Evolutionary conservation across 257 asterid genomes (phyloP).

Genomic region (Lycium barbarum): DNA sequence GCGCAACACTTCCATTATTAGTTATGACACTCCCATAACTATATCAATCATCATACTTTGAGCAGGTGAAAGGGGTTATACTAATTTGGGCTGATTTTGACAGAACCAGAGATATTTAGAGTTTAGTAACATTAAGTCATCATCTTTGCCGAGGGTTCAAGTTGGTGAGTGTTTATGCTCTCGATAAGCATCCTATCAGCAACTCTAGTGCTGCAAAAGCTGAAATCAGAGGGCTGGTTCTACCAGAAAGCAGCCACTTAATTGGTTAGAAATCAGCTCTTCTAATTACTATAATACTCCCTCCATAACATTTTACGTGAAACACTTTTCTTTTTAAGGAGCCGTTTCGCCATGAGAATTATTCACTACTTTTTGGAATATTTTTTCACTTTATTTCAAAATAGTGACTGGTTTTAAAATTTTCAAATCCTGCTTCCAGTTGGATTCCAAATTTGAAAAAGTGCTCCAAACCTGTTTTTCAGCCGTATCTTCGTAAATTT

Average conservation of each 20-base stretch:
- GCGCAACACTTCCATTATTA: background rate
- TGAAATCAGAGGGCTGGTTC: background rate
- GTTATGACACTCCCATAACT: background rate
- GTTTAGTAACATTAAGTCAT: background rate
- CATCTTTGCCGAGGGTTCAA: background rate
- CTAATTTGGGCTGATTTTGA: background rate
- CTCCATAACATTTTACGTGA: too few species aligned
- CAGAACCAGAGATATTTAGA: too few species aligned
- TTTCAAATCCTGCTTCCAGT: too few species aligned
- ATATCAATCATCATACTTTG: background rate
- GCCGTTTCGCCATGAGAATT: too few species aligned
- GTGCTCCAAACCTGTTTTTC: too few species aligned
- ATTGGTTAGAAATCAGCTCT: background rate
- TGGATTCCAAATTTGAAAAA: too few species aligned
- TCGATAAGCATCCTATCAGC: background rate
- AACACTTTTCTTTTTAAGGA: too few species aligned
- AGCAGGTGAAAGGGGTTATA: background rate
- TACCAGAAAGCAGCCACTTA: background rate
- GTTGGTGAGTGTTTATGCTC: conserved; percentile 1
- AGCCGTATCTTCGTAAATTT: too few species aligned
- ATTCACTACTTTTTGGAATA: too few species aligned
- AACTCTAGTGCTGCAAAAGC: background rate
- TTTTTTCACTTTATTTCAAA: too few species aligned
- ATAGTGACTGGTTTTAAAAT: too few species aligned
- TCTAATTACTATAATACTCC: background rate